A percentile compares a stretch with the other conserved stretches of the same genome.
Conservation (phyloP, 2,329 filamentous ascomycete species). For the Calonectria hongkongensis region DNA sequence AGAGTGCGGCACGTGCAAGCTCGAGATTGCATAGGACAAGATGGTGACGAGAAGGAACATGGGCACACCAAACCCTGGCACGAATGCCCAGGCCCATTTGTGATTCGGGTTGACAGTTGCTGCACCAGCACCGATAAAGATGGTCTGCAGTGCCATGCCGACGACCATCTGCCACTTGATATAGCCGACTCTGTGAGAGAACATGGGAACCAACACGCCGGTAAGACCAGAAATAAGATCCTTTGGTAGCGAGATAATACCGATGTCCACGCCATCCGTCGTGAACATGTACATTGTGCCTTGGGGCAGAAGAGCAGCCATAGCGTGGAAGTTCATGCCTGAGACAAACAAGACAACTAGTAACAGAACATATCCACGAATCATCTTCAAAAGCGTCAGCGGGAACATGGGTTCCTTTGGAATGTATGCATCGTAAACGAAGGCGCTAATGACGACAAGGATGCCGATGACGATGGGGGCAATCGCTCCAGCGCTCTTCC, state of each 20-base stretch:
- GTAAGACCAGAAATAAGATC: constrained; percentile 8
- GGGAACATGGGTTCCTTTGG: constrained; percentile 18
- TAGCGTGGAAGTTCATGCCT: constrained; percentile 42
- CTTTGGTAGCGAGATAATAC: background rate
- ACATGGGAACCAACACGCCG: constrained; percentile 3
- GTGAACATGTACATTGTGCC: constrained; percentile 45
- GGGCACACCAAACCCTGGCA: constrained; percentile 32
- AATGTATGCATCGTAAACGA: constrained; percentile 15
- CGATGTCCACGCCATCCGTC: constrained; percentile 32
- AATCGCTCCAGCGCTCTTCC: constrained; percentile 17
- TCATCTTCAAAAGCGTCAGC: constrained; percentile 4
- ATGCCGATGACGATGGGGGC: constrained; percentile 2
- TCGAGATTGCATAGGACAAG: constrained; percentile 38
- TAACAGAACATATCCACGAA: background rate
- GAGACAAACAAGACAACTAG: constrained; percentile 41
- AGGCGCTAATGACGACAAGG: constrained; percentile 1
- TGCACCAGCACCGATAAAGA: constrained; percentile 39
- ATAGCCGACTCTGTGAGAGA: constrained; percentile 8
- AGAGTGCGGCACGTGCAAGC: constrained; percentile 43
- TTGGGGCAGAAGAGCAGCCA: constrained; percentile 38
- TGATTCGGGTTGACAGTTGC: constrained; percentile 44
- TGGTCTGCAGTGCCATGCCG: constrained; percentile 32
- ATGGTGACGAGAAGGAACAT: constrained; percentile 40
- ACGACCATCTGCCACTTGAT: constrained; percentile 27
- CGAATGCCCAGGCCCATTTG: constrained; percentile 42